Base-by-base conservation (phyloP, 2,329 filamentous ascomycete species). In the Didymella sp. region DNA sequence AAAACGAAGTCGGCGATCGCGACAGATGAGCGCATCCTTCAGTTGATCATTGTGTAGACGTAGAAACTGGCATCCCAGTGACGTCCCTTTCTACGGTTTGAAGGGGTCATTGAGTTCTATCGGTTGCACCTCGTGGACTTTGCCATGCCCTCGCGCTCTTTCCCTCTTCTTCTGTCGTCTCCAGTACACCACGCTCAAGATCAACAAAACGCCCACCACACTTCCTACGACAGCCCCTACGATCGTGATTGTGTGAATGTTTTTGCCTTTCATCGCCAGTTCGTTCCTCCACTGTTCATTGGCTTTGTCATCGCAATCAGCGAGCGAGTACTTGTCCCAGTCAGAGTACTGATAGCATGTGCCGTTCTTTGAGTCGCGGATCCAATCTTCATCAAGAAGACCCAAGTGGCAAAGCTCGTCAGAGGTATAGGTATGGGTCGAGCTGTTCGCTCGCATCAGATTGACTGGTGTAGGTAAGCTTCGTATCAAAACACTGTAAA, bases 271-370 rank as follows among this genome's bases (percentile, higher is more conserved):
- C n/a, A n/a, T n/a, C n/a, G n/a, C n/a, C n/a, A n/a, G n/a, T n/a
- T n/a, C n/a, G n/a, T n/a, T n/a, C n/a, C n/a, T n/a, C n/a, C n/a
- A n/a, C n/a, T n/a, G n/a, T n/a, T n/a, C n/a, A n/a, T n/a, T n/a
- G n/a, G n/a, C n/a, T n/a, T n/a, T 31, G 28, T 25, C 37, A 41
- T 6, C 6, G 40, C 40, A 51, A 6, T 9, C 6, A 7, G 27
- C 15, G 9, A 44, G 9, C 13, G 40, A 24, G 12, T 51, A 44
- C 15, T 27, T 13, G 15, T n/a, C 22, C n/a, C 25, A 51, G 15
- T 44, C 48, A 3, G 21, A 13, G 28, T 44, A 51, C 7, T 21
- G 13, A 17, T 44, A 51, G 40, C 49, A 51, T 12, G 24, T 43
- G 25, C 41, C 11, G 13, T 30, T 30, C 25, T 28, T 30, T n/a